Percentiles rank a stretch among this genome's conserved stretches.
Evolutionary conservation across 1,284 basidiomycete species (phyloP).

Genomic region (Ganoderma sp.): DNA sequence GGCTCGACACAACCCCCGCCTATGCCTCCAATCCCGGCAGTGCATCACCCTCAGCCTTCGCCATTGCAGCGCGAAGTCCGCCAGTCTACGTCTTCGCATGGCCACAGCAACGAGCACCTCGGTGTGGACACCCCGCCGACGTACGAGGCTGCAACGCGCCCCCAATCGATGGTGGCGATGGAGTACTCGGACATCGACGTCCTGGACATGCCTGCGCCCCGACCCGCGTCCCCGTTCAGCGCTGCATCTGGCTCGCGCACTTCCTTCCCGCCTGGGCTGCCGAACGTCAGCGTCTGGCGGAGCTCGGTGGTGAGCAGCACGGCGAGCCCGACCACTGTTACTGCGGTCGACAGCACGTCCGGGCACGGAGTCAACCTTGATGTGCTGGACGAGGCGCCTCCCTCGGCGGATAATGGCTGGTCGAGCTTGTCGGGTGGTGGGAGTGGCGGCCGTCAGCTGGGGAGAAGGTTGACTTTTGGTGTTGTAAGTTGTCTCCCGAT

Average conservation of each 20-base stretch:
- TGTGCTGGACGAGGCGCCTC: conserved; percentile 68
- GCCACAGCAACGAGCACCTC: conserved; percentile 35
- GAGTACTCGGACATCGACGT: conserved; percentile 49
- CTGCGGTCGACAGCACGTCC: conserved; percentile 37
- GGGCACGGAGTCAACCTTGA: conserved; percentile 52
- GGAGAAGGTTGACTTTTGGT: conserved; percentile 64
- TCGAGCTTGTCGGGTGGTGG: conserved; percentile 51
- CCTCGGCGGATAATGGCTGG: conserved; percentile 61
- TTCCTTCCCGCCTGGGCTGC: conserved; percentile 56
- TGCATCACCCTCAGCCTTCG: conserved; percentile 26
- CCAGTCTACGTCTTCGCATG: conserved; percentile 17
- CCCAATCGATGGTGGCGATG: conserved; percentile 29
- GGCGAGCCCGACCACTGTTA: conserved; percentile 27
- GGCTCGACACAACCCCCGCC: conserved; percentile 39
- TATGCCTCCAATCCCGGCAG: conserved; percentile 38
- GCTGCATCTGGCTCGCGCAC: conserved; percentile 45
- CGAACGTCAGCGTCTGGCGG: conserved; percentile 49
- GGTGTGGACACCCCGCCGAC: conserved; percentile 42
- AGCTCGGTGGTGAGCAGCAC: conserved; percentile 42
- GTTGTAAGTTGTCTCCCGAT: conserved; percentile 46
- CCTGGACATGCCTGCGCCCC: conserved; percentile 65
- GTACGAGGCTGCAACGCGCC: conserved; percentile 39
- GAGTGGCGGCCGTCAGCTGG: conserved; percentile 35
- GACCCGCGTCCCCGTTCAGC: conserved; percentile 55
- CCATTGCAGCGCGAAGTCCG: conserved; percentile 30